Percentiles rank a stretch among this genome's conserved stretches.
These are phyloP conservation scores for Marasmius fiardii DNA, from an alignment of 1,284 basidiomycete genomes.

Conservation along the genomic window DNA sequence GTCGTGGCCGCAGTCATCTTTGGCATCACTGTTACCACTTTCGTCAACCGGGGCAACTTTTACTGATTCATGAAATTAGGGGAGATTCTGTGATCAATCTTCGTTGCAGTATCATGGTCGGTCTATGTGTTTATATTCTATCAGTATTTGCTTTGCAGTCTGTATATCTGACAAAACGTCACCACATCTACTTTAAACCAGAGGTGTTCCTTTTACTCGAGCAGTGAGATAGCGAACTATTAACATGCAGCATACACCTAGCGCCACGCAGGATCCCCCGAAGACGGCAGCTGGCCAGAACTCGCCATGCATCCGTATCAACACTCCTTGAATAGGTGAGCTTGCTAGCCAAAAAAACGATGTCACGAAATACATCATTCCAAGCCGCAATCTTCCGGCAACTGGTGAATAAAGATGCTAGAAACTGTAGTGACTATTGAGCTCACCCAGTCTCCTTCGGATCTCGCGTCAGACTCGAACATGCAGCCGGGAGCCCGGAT, in stretches of 20 bases:
- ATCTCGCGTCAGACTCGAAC: conserved; percentile 11
- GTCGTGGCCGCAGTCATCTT: neutral
- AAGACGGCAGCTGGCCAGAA: conserved; percentile 18
- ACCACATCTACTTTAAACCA: neutral
- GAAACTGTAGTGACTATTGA: neutral
- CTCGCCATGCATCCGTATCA: conserved; percentile 13
- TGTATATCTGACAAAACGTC: neutral
- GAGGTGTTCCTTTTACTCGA: neutral
- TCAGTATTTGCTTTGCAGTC: neutral
- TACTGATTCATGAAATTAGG: neutral
- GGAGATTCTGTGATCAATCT: neutral
- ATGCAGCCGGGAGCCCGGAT: conserved; percentile 13
- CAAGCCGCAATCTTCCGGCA: conserved; percentile 14
- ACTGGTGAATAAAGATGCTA: neutral
- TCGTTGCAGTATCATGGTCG: neutral
- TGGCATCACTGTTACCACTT: neutral
- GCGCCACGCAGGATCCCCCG: conserved; percentile 13
- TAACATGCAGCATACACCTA: conserved; percentile 15
- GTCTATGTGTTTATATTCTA: neutral
- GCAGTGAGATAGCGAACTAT: conserved; percentile 3
- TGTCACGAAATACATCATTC: conserved; percentile 18
- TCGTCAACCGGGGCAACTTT: neutral
- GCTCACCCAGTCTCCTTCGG: conserved; percentile 16
- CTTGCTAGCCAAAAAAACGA: conserved; percentile 20
- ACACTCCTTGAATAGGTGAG: conserved; percentile 18